Conservation (phyloP, 768 basidiomycete species). For the Auricularia sp. region DNA sequence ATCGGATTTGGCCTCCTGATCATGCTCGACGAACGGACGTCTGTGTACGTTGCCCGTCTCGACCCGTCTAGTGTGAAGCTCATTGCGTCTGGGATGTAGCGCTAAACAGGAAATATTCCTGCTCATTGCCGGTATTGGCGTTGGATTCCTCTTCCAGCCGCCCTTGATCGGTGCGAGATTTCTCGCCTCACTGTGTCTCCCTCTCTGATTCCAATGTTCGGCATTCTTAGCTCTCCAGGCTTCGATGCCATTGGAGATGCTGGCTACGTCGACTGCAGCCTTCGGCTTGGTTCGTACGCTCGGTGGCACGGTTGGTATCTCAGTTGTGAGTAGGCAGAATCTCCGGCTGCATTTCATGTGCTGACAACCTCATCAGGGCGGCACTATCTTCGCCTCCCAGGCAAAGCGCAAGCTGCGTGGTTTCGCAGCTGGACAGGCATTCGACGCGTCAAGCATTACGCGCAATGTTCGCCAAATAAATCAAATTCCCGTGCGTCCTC, state of each 20-base stretch:
- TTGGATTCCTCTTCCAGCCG: slow-evolving; percentile 54
- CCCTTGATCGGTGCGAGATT: neutral
- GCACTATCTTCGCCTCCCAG: slow-evolving; percentile 59
- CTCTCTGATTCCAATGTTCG: neutral
- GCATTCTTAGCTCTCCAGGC: slow-evolving; percentile 47
- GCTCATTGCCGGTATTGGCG: slow-evolving; percentile 53
- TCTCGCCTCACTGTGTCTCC: neutral
- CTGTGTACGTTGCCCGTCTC: slow-evolving; percentile 25
- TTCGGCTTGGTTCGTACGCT: slow-evolving; percentile 63
- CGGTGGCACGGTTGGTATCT: slow-evolving; percentile 67
- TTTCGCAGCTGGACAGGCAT: slow-evolving; percentile 24
- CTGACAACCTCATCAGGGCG: slow-evolving; percentile 27
- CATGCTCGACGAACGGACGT: slow-evolving; percentile 49
- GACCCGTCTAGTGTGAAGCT: slow-evolving; percentile 4
- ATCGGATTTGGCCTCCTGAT: slow-evolving; percentile 69
- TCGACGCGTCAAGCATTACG: slow-evolving; percentile 30
- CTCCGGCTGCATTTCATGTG: too few relatives aligned
- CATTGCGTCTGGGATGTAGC: slow-evolving; percentile 23
- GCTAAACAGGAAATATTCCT: slow-evolving; percentile 56
- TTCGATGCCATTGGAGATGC: slow-evolving; percentile 78
- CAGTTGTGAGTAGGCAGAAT: slow-evolving; percentile 23
- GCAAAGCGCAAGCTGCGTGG: slow-evolving; percentile 27
- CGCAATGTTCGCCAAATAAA: slow-evolving; percentile 38
- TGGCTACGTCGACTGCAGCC: slow-evolving; percentile 70
- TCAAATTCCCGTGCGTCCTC: slow-evolving; percentile 33